Percentiles rank a stretch among this genome's conserved stretches.
Conservation (phyloP, 768 basidiomycete species). For the Lenzites betulinus region DNA sequence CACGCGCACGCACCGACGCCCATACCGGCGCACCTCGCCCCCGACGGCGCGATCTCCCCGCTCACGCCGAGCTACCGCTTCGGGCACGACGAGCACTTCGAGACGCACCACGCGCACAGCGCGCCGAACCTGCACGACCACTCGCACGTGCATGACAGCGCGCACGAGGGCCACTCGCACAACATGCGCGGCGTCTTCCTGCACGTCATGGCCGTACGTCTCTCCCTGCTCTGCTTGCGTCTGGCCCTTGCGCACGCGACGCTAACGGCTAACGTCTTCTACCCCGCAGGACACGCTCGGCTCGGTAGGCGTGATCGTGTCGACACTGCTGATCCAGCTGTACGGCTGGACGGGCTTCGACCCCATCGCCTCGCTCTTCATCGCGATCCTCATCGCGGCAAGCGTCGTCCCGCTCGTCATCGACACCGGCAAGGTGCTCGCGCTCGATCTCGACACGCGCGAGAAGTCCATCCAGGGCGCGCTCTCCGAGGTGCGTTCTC, state of each 20-base stretch:
- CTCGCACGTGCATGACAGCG: slow-evolving; percentile 44
- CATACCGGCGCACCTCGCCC: slow-evolving; percentile 18
- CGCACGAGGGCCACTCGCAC: slow-evolving; percentile 87
- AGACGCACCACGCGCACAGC: slow-evolving; percentile 43
- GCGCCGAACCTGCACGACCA: slow-evolving; percentile 53
- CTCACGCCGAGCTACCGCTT: slow-evolving; percentile 67
- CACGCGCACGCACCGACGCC: too few relatives aligned
- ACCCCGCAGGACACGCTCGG: slow-evolving; percentile 81
- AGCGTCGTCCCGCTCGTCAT: slow-evolving; percentile 95
- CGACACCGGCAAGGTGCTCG: slow-evolving; percentile 87
- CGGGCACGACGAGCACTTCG: slow-evolving; percentile 54
- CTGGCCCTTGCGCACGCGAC: not conserved
- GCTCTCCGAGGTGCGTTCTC: slow-evolving; percentile 57
- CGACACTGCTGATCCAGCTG: slow-evolving; percentile 90
- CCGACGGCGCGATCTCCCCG: slow-evolving; percentile 44
- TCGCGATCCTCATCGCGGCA: slow-evolving; percentile 91
- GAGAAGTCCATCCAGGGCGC: slow-evolving; percentile 56
- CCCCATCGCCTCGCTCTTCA: slow-evolving; percentile 96
- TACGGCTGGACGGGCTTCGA: slow-evolving; percentile 99
- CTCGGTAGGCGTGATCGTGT: slow-evolving; percentile 96
- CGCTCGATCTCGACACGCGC: slow-evolving; percentile 78
- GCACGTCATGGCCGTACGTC: slow-evolving; percentile 89
- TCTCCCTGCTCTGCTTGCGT: not conserved
- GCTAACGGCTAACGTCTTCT: too few relatives aligned
- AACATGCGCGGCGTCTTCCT: slow-evolving; percentile 99